Conservation (phyloP, 2,329 filamentous ascomycete species). For the Claviceps cyperi region DNA sequence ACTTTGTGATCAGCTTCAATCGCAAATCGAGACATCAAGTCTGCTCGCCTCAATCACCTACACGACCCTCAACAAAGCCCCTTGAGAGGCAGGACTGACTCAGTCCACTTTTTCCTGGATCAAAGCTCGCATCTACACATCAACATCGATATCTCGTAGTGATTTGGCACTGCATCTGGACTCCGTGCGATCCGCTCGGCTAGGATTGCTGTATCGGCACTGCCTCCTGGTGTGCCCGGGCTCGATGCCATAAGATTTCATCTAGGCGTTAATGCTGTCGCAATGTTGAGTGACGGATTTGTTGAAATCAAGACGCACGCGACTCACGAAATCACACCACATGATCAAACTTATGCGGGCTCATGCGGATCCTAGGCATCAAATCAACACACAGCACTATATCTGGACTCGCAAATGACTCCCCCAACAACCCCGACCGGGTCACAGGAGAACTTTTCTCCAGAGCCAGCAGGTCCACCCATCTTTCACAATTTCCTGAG, state of each 20-base stretch:
- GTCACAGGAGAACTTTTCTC: conserved; percentile 43
- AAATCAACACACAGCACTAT: conserved; percentile 24
- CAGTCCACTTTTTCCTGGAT: neutral
- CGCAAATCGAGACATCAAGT: neutral
- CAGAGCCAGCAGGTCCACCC: conserved; percentile 34
- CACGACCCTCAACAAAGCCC: neutral
- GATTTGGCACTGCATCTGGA: neutral
- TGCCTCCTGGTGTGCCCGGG: conserved; percentile 5
- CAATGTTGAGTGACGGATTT: conserved; percentile 27
- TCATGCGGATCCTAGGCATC: conserved; percentile 17
- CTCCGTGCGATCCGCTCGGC: conserved; percentile 8
- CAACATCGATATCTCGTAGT: neutral
- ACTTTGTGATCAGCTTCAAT: neutral
- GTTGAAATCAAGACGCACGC: conserved; percentile 45
- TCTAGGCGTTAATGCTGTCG: conserved; percentile 15
- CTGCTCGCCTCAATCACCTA: neutral
- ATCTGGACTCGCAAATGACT: conserved; percentile 51
- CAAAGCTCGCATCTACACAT: neutral
- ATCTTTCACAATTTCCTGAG: conserved; percentile 90
- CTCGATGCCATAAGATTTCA: conserved; percentile 17
- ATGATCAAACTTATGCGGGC: conserved; percentile 17
- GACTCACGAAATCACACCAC: conserved; percentile 42
- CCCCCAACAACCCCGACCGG: conserved; percentile 62
- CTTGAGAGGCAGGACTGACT: neutral
- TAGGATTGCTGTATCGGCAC: neutral